Conservation (phyloP, 202 grass and related monocot genomes). For the Hordeum pubiflorum region DNA sequence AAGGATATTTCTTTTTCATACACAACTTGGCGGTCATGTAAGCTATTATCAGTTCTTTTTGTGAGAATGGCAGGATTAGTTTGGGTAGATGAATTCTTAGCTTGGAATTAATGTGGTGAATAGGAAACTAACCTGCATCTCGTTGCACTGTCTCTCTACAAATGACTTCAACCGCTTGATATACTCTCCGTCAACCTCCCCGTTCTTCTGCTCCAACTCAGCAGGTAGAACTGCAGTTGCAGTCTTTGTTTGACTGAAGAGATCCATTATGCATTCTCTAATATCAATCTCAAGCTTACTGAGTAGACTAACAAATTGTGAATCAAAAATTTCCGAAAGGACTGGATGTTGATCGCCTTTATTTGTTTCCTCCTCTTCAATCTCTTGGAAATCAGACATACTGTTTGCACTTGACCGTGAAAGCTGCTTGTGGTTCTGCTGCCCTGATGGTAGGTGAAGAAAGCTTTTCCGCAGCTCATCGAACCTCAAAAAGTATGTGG, state of each 20-base stretch:
- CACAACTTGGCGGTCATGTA: neutral
- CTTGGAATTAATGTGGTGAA: neutral
- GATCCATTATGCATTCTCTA: constrained; percentile 77
- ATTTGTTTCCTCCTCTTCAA: constrained; percentile 60
- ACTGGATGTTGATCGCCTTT: constrained; percentile 63
- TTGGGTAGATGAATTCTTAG: neutral
- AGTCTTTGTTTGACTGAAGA: constrained; percentile 75
- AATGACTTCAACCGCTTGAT: constrained; percentile 79
- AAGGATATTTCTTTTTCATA: constrained; percentile 2
- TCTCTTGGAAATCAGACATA: constrained; percentile 65
- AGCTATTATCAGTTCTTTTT: neutral
- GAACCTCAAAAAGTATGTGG: constrained; percentile 74
- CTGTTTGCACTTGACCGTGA: constrained; percentile 75
- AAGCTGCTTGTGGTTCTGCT: constrained; percentile 59
- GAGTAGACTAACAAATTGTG: constrained; percentile 60
- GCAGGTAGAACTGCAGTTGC: constrained; percentile 66
- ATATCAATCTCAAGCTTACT: constrained; percentile 73
- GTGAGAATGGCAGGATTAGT: neutral
- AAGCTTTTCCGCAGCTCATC: constrained; percentile 79
- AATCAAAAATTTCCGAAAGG: constrained; percentile 76
- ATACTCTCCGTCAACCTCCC: constrained; percentile 76
- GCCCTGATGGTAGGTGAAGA: constrained; percentile 31
- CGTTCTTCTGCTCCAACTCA: constrained; percentile 87
- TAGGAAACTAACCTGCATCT: constrained; percentile 75
- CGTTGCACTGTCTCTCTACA: constrained; percentile 93